Evolutionary conservation across 352 stramenopile species (phyloP), one percentile per base, ranked within the genome.

Genomic region (Phytophthora nicotianae): DNA sequence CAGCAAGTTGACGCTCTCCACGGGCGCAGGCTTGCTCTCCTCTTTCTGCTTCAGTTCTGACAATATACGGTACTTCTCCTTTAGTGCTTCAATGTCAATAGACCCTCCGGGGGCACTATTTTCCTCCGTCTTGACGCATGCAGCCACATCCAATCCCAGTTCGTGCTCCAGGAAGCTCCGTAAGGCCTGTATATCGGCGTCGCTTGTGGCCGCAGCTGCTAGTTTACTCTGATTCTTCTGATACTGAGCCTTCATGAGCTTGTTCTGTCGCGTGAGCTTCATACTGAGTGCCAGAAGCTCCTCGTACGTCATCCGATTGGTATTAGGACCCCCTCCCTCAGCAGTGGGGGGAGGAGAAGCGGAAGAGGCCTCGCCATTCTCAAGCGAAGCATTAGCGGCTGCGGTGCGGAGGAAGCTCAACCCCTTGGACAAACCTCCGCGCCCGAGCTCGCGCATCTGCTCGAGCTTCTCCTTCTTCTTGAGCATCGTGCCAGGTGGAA

Each of bases 191-290:
- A 63, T 65, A 46, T 95, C 81, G 8, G 79, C 71, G 19, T 91
- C 79, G 16, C 57, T 75, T 5, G 50, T 53, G 14, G 63, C 65
- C 0, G 81, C 66, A 53, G 74, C 61, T 11, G 51, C 48, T 35
- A 90, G 70, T 2, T 81, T 75, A 43, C 48, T 67, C 62, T 92
- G 79, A 59, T 79, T 86, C 65, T 90, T 91, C 62, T 92, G 85
- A 54, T 92, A 89, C 67, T 94, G 85, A 5, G 62, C 65, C 62
- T 91, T 92, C 84, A 93, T 91, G 38, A 93, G 67, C 59, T 93
- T 93, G 72, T 96, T 96, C 67, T 96, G 87, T 16, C 86, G 74
- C 58, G 85, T 96, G 50, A 94, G 79, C 70, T 96, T 96, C 85
- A 94, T 91, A 51, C 83, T 96, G 27, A 96, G 75, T 43, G 79